A percentile compares a stretch with the other conserved stretches of the same genome.
Conservation (phyloP, 371 early-diverging fungal genomes). For the Mucor saturninus region DNA sequence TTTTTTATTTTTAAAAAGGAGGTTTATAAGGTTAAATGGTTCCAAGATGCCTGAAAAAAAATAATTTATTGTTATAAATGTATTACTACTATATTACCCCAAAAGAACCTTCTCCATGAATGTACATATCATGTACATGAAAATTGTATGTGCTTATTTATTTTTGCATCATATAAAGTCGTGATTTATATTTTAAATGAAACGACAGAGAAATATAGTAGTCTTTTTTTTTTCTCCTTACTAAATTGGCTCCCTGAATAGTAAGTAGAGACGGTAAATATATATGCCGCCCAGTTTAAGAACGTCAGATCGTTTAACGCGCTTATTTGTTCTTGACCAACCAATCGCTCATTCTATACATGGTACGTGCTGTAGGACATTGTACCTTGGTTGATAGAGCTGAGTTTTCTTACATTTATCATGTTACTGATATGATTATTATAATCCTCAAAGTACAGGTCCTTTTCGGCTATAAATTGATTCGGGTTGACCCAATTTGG, state of each 20-base stretch:
- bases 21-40: too few relatives aligned
- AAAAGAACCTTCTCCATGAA: neutral
- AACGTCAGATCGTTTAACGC: too few relatives aligned
- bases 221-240: neutral
- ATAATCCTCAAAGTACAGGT: too few relatives aligned
- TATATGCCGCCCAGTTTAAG: neutral
- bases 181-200: constrained; percentile 4
- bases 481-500: too few relatives aligned
- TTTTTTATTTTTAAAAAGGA: too few relatives aligned
- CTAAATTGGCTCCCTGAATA: neutral
- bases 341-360: too few relatives aligned
- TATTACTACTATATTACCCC: neutral
- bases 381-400: too few relatives aligned
- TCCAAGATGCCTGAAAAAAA: neutral
- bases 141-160: constrained; percentile 3
- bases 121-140: constrained; percentile 1
- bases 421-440: too few relatives aligned
- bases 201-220: neutral
- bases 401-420: too few relatives aligned
- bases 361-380: too few relatives aligned
- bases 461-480: too few relatives aligned
- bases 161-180: neutral
- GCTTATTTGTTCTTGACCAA: too few relatives aligned
- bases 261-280: neutral
- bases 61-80: neutral